Conservation (phyloP, 305 asterid genomes). For the Fraxinus greggii region DNA sequence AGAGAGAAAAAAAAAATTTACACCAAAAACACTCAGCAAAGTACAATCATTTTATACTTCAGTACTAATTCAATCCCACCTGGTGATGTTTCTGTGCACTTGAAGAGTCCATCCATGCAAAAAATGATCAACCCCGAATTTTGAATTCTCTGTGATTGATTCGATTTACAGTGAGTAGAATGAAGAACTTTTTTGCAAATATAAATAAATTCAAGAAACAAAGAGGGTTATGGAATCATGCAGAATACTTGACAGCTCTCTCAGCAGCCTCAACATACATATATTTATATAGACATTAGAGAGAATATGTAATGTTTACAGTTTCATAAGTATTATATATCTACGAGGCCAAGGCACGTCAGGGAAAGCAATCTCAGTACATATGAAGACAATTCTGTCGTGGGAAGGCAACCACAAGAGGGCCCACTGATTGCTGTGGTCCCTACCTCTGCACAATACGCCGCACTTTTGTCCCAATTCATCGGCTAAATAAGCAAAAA, state of each 20-base stretch:
- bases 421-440: constrained; percentile 17
- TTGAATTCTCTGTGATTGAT: neutral
- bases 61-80: constrained; percentile 28
- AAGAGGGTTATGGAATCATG: neutral
- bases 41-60: neutral
- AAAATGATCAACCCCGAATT: neutral
- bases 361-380: neutral
- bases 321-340: constrained; percentile 44
- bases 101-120: constrained; percentile 66
- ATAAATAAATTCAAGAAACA: neutral
- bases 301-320: constrained; percentile 47
- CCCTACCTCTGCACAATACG: constrained; percentile 3
- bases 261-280: constrained; percentile 5
- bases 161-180: neutral
- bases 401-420: constrained; percentile 29
- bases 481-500: neutral
- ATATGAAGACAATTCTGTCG: constrained; percentile 17
- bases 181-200: neutral
- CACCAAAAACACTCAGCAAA: neutral
- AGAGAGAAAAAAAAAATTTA: neutral
- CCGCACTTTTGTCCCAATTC: neutral
- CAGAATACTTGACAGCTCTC: constrained; percentile 10
- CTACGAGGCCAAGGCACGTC: constrained; percentile 31
- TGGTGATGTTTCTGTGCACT: constrained; percentile 55
- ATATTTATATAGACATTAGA: constrained; percentile 18